Evolutionary conservation across 352 stramenopile genomes (phyloP).

Genomic region (Pythium periplocum): DNA sequence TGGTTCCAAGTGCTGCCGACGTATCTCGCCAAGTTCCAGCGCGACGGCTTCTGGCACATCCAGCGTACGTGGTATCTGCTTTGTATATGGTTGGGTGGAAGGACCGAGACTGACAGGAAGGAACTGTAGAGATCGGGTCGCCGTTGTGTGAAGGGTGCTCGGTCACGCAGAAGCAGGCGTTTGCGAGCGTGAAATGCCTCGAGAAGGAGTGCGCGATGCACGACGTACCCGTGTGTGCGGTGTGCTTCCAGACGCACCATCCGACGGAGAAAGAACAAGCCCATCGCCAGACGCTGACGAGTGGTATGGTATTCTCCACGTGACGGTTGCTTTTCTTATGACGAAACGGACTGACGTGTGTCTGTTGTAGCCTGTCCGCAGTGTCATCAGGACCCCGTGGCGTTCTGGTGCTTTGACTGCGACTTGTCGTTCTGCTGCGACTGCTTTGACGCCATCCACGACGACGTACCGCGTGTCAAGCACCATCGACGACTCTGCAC

Average conservation of each 20-base stretch:
- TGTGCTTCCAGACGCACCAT: slow-evolving; percentile 10
- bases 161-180: not conserved
- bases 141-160: slow-evolving; percentile 1
- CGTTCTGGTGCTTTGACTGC: slow-evolving; percentile 53
- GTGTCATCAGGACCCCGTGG: slow-evolving; percentile 38
- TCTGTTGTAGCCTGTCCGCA: slow-evolving; percentile 45
- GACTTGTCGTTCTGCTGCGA: slow-evolving; percentile 54
- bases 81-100: too few relatives aligned
- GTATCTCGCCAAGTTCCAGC: not conserved
- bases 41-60: not conserved
- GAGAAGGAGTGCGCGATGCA: slow-evolving; percentile 6
- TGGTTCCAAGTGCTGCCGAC: not conserved
- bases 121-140: not conserved
- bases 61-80: not conserved
- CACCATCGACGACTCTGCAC: slow-evolving; percentile 19
- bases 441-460: slow-evolving; percentile 52
- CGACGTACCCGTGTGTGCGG: slow-evolving; percentile 3
- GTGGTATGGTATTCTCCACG: slow-evolving; percentile 8
- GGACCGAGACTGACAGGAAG: too few relatives aligned
- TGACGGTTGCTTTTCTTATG: too few relatives aligned
- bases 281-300: slow-evolving; percentile 9
- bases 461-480: slow-evolving; percentile 21
- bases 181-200: slow-evolving; percentile 14
- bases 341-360: not conserved
- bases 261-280: not conserved